phyloP scores from a whole-genome alignment of 345 rosid genomes.

The Salix viminalis region DNA sequence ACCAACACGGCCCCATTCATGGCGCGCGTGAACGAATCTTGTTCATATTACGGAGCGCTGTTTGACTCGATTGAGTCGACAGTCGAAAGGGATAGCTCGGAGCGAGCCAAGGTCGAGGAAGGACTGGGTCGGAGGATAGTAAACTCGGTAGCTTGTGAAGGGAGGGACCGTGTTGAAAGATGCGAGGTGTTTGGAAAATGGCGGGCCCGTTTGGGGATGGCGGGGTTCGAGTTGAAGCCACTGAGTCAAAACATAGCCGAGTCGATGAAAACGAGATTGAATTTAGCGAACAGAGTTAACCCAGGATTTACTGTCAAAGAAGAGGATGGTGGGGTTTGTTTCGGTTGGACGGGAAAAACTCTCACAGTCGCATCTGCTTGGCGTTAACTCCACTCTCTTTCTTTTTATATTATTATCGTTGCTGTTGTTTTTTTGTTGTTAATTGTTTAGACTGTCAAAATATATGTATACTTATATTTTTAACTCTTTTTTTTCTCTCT shows the following conservation, averaged over 20 bases:
- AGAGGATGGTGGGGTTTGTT: constrained; percentile 73
- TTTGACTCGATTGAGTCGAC: constrained; percentile 76
- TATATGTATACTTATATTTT: background rate
- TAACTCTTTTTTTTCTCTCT: background rate
- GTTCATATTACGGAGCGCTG: constrained; percentile 61
- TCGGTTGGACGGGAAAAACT: constrained; percentile 84
- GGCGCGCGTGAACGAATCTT: constrained; percentile 51
- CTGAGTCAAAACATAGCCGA: constrained; percentile 53
- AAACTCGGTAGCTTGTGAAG: constrained; percentile 87
- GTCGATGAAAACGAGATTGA: constrained; percentile 49
- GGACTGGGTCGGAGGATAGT: constrained; percentile 60
- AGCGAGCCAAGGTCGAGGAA: constrained; percentile 54
- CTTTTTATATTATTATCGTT: background rate
- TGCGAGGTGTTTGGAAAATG: constrained; percentile 96
- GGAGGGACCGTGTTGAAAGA: constrained; percentile 75
- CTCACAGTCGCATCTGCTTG: constrained; percentile 96
- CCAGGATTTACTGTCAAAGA: constrained; percentile 74
- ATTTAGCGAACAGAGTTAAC: constrained; percentile 41
- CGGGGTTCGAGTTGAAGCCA: constrained; percentile 68
- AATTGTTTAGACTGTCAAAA: constrained; percentile 18
- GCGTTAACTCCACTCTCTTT: constrained; percentile 54
- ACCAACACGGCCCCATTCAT: constrained; percentile 67
- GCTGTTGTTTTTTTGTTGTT: constrained; percentile 18
- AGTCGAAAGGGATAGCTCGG: constrained; percentile 33
- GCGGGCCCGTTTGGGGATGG: constrained; percentile 93